These are phyloP conservation scores for Prunus dulcis DNA, from an alignment of 306 rosid species.

Conservation along the genomic window DNA sequence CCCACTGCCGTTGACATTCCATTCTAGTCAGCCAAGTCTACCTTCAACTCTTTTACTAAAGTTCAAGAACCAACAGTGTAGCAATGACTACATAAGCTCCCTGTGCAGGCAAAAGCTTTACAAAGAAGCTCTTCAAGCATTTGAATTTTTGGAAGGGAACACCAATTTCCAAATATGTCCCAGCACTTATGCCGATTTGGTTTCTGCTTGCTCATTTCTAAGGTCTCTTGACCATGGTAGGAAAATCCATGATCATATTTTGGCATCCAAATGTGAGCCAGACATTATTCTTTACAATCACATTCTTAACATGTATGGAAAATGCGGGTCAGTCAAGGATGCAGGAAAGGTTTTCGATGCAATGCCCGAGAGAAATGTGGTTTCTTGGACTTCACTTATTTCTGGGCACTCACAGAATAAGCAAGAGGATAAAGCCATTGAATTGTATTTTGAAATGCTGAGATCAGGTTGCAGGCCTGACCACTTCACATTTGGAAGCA, in stretches of 20 bases:
- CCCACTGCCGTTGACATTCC: slow-evolving; percentile 31
- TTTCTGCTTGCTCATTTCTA: slow-evolving; percentile 54
- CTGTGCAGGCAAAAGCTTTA: slow-evolving; percentile 46
- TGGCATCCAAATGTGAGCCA: slow-evolving; percentile 35
- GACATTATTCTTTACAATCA: slow-evolving; percentile 60
- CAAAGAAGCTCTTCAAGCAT: slow-evolving; percentile 61
- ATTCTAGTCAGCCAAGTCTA: slow-evolving; percentile 17
- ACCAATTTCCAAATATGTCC: slow-evolving; percentile 36
- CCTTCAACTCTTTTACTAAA: slow-evolving; percentile 19
- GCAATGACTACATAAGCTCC: slow-evolving; percentile 42
- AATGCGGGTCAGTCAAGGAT: slow-evolving; percentile 68
- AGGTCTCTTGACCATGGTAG: slow-evolving; percentile 58
- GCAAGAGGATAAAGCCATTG: slow-evolving; percentile 49
- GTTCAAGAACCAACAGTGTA: slow-evolving; percentile 28
- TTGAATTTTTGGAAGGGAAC: slow-evolving; percentile 37
- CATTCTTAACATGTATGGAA: slow-evolving; percentile 67
- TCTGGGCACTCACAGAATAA: slow-evolving; percentile 60
- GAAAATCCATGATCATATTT: slow-evolving; percentile 51
- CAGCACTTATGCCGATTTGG: slow-evolving; percentile 43
- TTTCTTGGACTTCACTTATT: slow-evolving; percentile 81
- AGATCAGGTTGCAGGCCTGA: slow-evolving; percentile 52
- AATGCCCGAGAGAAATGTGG: slow-evolving; percentile 59
- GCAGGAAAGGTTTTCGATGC: slow-evolving; percentile 57
- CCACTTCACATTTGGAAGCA: slow-evolving; percentile 70
- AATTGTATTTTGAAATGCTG: slow-evolving; percentile 56